Conservation (phyloP, 768 basidiomycete genomes). For the Agrocybe pediades region DNA sequence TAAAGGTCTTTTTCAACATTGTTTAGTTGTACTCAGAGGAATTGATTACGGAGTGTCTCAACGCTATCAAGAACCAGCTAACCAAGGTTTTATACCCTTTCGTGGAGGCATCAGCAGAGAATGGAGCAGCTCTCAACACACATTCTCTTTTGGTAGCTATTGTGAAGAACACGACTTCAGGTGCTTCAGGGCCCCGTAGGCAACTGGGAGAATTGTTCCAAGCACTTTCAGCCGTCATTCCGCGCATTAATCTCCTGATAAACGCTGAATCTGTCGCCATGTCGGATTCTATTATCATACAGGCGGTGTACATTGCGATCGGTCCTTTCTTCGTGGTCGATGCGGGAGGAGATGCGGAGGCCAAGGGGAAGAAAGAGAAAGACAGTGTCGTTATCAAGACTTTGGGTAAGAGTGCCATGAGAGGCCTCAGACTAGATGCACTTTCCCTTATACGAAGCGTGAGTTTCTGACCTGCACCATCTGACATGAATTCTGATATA, state of each 20-base stretch:
- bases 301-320: constrained; percentile 90
- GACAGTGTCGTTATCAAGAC: constrained; percentile 63
- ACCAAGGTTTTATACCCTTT: constrained; percentile 83
- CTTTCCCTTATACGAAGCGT: constrained; percentile 85
- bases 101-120: constrained; percentile 65
- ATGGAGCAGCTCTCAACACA: constrained; percentile 33
- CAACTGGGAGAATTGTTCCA: constrained; percentile 73
- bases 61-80: constrained; percentile 77
- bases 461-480: too few species aligned
- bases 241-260: constrained; percentile 74
- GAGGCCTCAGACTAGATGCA: constrained; percentile 79
- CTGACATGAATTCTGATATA: too few species aligned
- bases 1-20: background rate
- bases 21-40: constrained; percentile 97
- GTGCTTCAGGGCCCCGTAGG: constrained; percentile 38
- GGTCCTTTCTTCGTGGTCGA: constrained; percentile 94
- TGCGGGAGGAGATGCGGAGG: constrained; percentile 51
- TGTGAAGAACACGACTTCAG: constrained; percentile 40
- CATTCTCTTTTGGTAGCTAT: constrained; percentile 57
- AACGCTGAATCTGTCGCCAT: constrained; percentile 73
- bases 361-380: constrained; percentile 52
- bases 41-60: constrained; percentile 78
- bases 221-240: constrained; percentile 68
- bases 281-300: constrained; percentile 91
- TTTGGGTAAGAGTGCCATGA: constrained; percentile 78